Conservation (phyloP, 192 early-diverging fungal genomes). For the Pilaira anomala region DNA sequence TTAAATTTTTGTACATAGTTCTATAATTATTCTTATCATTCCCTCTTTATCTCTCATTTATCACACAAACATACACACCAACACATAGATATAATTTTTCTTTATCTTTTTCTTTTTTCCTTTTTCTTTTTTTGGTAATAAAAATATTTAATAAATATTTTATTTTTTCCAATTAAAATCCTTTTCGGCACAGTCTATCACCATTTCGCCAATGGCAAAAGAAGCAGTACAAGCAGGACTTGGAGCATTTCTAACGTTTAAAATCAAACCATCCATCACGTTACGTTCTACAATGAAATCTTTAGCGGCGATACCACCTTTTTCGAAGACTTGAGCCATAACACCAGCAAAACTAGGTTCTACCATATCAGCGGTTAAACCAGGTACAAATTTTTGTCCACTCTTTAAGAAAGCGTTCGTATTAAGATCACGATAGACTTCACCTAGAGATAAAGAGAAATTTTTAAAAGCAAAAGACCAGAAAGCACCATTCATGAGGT, state of each 20-base stretch:
- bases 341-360: constrained; percentile 35
- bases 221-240: constrained; percentile 36
- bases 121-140: too few species aligned
- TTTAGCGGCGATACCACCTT: constrained; percentile 26
- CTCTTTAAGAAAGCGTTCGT: constrained; percentile 27
- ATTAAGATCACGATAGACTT: constrained; percentile 33
- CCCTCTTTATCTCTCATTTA: too few species aligned
- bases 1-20: too few species aligned
- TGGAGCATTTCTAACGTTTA: constrained; percentile 38
- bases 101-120: too few species aligned
- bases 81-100: too few species aligned
- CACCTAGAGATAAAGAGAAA: constrained; percentile 23
- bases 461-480: constrained; percentile 35
- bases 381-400: constrained; percentile 27
- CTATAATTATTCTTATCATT: too few species aligned
- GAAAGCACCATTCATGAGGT: constrained; percentile 18
- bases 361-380: constrained; percentile 31
- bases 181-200: constrained; percentile 26
- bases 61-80: too few species aligned
- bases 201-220: constrained; percentile 34
- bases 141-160: not conserved
- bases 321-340: constrained; percentile 33
- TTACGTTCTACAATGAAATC: constrained; percentile 37
- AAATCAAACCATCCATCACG: constrained; percentile 23
- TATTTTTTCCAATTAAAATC: constrained; percentile 28